Conservation (phyloP, 2,329 filamentous ascomycete genomes). For the Geoglossum cookeanum region DNA sequence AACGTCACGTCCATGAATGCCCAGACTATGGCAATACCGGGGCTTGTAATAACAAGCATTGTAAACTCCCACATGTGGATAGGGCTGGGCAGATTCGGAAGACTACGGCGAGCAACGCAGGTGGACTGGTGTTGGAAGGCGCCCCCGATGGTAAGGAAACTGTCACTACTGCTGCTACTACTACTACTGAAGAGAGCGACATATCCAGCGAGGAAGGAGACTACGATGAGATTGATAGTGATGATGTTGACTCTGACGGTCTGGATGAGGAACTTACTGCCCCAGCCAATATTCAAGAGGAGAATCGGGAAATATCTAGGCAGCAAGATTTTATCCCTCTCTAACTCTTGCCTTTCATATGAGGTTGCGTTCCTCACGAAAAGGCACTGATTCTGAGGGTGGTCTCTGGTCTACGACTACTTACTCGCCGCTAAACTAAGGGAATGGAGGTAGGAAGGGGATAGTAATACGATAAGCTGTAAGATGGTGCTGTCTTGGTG, state of each 20-base stretch:
- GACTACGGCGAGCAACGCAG: slow-evolving; percentile 26
- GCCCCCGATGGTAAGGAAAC: slow-evolving; percentile 9
- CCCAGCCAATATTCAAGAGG: slow-evolving; percentile 25
- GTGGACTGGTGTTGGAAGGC: slow-evolving; percentile 8
- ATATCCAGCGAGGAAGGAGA: slow-evolving; percentile 61
- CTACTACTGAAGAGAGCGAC: slow-evolving; percentile 42
- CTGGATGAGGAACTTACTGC: slow-evolving; percentile 44
- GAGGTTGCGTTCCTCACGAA: too few species aligned
- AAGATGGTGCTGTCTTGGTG: not conserved
- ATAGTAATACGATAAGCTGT: not conserved
- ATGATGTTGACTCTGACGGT: slow-evolving; percentile 64
- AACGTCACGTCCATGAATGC: slow-evolving; percentile 83
- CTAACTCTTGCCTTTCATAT: slow-evolving; percentile 10
- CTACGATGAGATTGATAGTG: slow-evolving; percentile 43
- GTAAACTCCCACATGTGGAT: slow-evolving; percentile 73
- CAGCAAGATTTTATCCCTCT: slow-evolving; percentile 41
- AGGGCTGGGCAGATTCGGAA: slow-evolving; percentile 61
- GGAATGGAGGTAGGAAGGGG: not conserved
- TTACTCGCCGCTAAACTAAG: not conserved
- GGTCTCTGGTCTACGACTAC: not conserved
- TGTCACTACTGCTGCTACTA: slow-evolving; percentile 26
- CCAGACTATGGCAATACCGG: slow-evolving; percentile 89
- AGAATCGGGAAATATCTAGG: slow-evolving; percentile 35
- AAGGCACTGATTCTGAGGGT: not conserved
- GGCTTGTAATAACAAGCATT: slow-evolving; percentile 60